These are phyloP conservation scores for Blastobotrys illinoisensis DNA, from an alignment of 1,139 yeast genomes.

Conservation along the genomic window DNA sequence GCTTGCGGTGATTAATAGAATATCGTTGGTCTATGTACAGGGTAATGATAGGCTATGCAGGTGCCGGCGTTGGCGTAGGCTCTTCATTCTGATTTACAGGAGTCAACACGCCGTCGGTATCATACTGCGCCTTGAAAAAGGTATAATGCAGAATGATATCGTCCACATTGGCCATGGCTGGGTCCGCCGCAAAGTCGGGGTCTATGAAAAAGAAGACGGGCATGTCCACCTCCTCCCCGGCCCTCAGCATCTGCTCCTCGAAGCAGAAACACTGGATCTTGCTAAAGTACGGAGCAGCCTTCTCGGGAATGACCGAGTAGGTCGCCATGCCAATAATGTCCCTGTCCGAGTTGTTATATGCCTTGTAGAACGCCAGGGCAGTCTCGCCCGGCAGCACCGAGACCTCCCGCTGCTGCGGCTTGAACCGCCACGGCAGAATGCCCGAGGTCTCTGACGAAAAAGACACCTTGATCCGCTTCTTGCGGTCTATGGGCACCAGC, in stretches of 20 bases:
- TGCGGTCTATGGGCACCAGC: constrained; percentile 81
- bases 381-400: constrained; percentile 96
- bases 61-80: no score
- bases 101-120: constrained; percentile 25
- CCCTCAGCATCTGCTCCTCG: constrained; percentile 88
- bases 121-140: constrained; percentile 54
- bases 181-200: constrained; percentile 95
- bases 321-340: constrained; percentile 99
- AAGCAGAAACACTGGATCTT: constrained; percentile 97
- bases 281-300: constrained; percentile 92
- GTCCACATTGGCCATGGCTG: constrained; percentile 84
- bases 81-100: constrained; percentile 18
- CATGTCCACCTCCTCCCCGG: constrained; percentile 99
- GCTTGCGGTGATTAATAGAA: no score
- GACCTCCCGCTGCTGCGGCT: constrained; percentile 92
- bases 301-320: constrained; percentile 92
- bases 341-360: constrained; percentile 75
- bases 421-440: constrained; percentile 90
- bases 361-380: constrained; percentile 91
- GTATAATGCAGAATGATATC: constrained; percentile 90
- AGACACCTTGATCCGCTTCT: constrained; percentile 70
- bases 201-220: constrained; percentile 97
- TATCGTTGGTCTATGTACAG: no score
- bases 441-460: constrained; percentile 93
- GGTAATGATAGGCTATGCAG: background rate